Base-by-base conservation (phyloP, 2,329 filamentous ascomycete species). In the Cladophialophora chaetospira region DNA sequence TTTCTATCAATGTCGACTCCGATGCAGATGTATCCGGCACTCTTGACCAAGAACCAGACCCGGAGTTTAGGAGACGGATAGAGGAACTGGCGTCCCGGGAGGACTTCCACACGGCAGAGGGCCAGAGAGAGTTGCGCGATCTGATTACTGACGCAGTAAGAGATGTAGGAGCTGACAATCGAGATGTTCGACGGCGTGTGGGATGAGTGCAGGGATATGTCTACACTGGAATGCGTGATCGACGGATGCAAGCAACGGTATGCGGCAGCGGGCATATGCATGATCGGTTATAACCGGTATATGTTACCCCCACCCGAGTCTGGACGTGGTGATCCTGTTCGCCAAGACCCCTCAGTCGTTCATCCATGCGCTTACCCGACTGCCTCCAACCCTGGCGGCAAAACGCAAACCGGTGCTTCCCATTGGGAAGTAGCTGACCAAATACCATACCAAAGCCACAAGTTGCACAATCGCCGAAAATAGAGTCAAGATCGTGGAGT, bases 351-450 rank as follows among this genome's bases (percentile, higher is more conserved):
- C 35, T 47, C 45, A 58, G 50, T 58, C 49, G 44, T 58, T 58
- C 55, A 58, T 58, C 94, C 93, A 97, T 51, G 91, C 84, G 4
- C 90, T 83, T 33, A 95, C 89, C 69, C 92, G 84, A 69, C 87
- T 87, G 17, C 88, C 89, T 19, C 93, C 94, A 70, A 96, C 94
- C 2, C 85, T 86, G 40, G 91, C 90, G 56, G 91, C 91, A 65
- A 96, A 84, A 58, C 93, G 87, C 64, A 99, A 77, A 38, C 94
- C 91, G 53, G 87, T 89, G 55, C 89, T 89, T 36, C 94, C 94
- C 92, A 97, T 96, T 23, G 94, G 94, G 69, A 97, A 97, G 74
- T 99, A 99, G 75, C 90, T 96, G 73, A 97, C 86, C 44, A 97
- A 81, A 75, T 97, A 97, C 93, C 93, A 97, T 44, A 90, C 64